Evolutionary conservation across 768 basidiomycete species (phyloP), one percentile per base, ranked within the genome.

Genomic region (Holtermanniella nyarrowii): DNA sequence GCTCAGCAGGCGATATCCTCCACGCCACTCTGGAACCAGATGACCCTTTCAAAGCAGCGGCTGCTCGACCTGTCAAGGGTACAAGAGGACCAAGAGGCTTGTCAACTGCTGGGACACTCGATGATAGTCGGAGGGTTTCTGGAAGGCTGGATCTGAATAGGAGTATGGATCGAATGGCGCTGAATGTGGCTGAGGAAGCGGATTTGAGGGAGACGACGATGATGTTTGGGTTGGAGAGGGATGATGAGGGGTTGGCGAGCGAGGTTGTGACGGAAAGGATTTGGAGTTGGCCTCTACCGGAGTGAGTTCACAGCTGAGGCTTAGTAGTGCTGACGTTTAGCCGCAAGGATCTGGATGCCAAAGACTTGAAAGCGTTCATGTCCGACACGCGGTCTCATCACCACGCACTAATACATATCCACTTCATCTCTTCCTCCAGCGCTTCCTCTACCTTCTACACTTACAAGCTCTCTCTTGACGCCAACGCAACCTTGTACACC

Each of bases 141-240:
- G 31, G 31, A 16, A 37, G 31, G 31, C 10, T 16, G 10, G 31
- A 37, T 37, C 16, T 37, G 31, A 37, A 37, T 16, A 7, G 31
- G 31, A 37, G 31, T 16, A 37, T 37, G 31, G 31, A 37, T 16
- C 24, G 46, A 31, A 39, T 48, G 26, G 57, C 50, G 5, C 44
- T 63, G 44, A 48, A 56, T 41, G 49, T 27, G 10, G 53, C 57
- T 1, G 60, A 50, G 12, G 68, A 70, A 26, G 42, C 43, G 39
- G 69, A 69, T 54, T 26, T 66, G 42, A 59, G 68, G 25, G 69
- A 71, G 41, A 71, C 67, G 2, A 71, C 69, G 13, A 71, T 71
- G 69, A 50, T 71, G 50, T 64, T 68, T 63, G 69, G 69, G 20
- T 26, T 71, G 14, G 65, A 69, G 26, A 49, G 56, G 44, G 62